phyloP scores from a whole-genome alignment of 176 grass and related monocot genomes.

The Oryza brachyantha region DNA sequence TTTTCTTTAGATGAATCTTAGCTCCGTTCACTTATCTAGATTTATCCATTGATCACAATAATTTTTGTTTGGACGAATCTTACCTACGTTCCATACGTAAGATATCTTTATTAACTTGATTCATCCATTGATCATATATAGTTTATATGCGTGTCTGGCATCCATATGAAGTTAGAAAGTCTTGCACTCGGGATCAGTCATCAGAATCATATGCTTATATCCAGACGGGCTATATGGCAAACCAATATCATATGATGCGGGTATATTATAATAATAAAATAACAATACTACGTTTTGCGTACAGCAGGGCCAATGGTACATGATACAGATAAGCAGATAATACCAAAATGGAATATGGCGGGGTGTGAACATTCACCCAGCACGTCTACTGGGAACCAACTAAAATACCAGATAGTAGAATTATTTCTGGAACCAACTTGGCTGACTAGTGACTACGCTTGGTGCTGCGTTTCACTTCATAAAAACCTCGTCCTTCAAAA shows the following conservation, averaged over 20 bases:
- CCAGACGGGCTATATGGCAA: not conserved
- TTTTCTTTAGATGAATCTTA: not conserved
- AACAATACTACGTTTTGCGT: not conserved
- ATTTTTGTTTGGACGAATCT: no score
- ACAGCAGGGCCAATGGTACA: constrained; percentile 13
- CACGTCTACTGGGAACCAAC: not conserved
- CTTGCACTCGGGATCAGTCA: no score
- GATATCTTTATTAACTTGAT: no score
- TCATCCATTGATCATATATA: no score
- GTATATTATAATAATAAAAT: not conserved
- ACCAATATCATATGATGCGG: not conserved
- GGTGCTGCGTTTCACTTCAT: not conserved
- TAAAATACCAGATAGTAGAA: not conserved
- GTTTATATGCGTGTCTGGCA: no score
- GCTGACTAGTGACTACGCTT: not conserved
- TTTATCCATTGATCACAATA: no score
- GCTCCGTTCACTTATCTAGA: no score
- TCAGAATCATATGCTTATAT: not conserved
- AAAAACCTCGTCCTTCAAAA: constrained; percentile 7
- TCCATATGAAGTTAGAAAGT: no score
- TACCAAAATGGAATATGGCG: not conserved
- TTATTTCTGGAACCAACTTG: constrained; percentile 6
- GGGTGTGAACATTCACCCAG: not conserved
- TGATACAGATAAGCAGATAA: not conserved
- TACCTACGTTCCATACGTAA: no score